phyloP scores from a whole-genome alignment of 1,139 yeast genomes.

The Zygotorulaspora mrakii region DNA sequence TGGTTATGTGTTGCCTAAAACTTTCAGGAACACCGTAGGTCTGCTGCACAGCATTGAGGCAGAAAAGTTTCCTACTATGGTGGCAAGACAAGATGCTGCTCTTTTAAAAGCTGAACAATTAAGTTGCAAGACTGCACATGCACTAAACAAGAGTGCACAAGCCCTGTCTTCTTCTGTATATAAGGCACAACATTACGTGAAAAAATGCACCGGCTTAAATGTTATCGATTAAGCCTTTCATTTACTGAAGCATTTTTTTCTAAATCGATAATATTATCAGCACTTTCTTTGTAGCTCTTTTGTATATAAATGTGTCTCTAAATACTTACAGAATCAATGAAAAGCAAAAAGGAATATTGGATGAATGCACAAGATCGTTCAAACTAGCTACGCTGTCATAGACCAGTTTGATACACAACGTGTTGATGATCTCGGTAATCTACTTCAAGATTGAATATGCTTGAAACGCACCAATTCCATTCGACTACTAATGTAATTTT shows the following conservation, averaged over 20 bases:
- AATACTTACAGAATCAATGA: too few species aligned
- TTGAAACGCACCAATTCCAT: slow-evolving; percentile 67
- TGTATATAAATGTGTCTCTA: too few species aligned
- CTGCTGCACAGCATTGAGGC: slow-evolving; percentile 68
- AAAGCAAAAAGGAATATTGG: neutral
- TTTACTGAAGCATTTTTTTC: neutral
- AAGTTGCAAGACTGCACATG: slow-evolving; percentile 34
- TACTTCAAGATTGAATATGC: slow-evolving; percentile 49
- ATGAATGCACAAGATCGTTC: too few species aligned
- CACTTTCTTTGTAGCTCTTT: too few species aligned
- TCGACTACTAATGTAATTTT: slow-evolving; percentile 43
- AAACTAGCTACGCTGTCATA: neutral
- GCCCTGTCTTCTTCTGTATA: slow-evolving; percentile 4
- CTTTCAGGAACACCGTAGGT: slow-evolving; percentile 61
- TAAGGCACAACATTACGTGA: slow-evolving; percentile 10
- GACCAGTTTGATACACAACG: slow-evolving; percentile 8
- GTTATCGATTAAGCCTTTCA: slow-evolving; percentile 8
- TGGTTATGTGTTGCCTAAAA: slow-evolving; percentile 70
- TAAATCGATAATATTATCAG: slow-evolving; percentile 1
- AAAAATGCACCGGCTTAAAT: slow-evolving; percentile 16
- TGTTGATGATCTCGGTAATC: slow-evolving; percentile 7
- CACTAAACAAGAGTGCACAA: slow-evolving; percentile 10
- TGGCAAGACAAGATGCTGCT: slow-evolving; percentile 60
- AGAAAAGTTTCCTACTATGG: slow-evolving; percentile 59
- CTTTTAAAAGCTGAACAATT: slow-evolving; percentile 38